phyloP scores from a whole-genome alignment of 768 basidiomycete species.

The Trametes meyenii region DNA sequence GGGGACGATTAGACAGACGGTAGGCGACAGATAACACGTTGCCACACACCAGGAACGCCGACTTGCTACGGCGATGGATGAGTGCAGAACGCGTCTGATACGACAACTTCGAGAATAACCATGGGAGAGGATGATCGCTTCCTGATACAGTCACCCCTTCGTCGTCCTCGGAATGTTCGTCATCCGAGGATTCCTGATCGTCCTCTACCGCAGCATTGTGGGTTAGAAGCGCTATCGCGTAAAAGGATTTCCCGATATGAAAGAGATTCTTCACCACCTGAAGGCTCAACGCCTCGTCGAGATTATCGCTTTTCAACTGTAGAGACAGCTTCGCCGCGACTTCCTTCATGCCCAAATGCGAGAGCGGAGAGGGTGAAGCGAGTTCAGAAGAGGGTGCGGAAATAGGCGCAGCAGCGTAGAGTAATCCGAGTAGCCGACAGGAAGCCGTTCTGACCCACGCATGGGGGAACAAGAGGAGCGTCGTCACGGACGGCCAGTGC shows the following conservation, averaged over 20 bases:
- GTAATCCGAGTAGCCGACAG: constrained; percentile 70
- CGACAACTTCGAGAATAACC: constrained; percentile 94
- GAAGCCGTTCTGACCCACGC: constrained; percentile 90
- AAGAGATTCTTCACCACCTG: constrained; percentile 94
- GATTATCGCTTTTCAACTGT: constrained; percentile 80
- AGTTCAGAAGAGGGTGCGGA: constrained; percentile 37
- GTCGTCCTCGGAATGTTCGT: constrained; percentile 35
- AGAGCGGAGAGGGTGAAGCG: constrained; percentile 47
- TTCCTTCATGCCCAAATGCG: constrained; percentile 59
- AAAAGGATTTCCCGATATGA: constrained; percentile 88
- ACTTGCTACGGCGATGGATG: constrained; percentile 64
- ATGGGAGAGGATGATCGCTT: constrained; percentile 64
- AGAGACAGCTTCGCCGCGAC: constrained; percentile 72
- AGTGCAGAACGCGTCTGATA: constrained; percentile 81
- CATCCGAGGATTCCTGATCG: constrained; percentile 34
- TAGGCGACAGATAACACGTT: background rate
- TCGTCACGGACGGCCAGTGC: constrained; percentile 63
- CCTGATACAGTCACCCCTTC: constrained; percentile 26
- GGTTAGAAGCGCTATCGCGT: constrained; percentile 39
- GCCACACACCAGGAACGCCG: constrained; percentile 46
- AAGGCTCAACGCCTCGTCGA: constrained; percentile 71
- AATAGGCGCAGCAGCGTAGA: constrained; percentile 60
- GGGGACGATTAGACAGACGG: constrained; percentile 10
- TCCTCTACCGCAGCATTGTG: constrained; percentile 26
- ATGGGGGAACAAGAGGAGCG: constrained; percentile 85